Conservation (phyloP, 352 stramenopile species). For the Globisporangium okanoganense region DNA sequence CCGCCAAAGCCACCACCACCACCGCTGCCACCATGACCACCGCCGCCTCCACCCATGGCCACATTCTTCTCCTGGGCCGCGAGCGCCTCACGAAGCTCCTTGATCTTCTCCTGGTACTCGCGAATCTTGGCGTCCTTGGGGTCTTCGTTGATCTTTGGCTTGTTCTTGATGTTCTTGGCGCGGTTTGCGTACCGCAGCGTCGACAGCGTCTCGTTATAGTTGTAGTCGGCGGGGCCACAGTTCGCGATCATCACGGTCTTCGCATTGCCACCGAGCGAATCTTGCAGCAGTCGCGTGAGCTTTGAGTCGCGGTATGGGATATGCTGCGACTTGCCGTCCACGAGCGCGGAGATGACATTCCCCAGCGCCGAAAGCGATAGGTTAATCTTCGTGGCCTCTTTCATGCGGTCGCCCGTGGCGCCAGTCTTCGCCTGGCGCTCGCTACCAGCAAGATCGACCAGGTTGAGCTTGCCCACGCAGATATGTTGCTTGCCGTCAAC, state of each 20-base stretch:
- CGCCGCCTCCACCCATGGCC: constrained; percentile 15
- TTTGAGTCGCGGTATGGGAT: constrained; percentile 89
- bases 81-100: constrained; percentile 86
- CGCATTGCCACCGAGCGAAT: constrained; percentile 64
- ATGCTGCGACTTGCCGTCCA: constrained; percentile 60
- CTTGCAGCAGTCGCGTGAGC: constrained; percentile 83
- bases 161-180: constrained; percentile 99
- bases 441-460: constrained; percentile 83
- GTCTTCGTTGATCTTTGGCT: constrained; percentile 98
- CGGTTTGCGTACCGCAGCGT: constrained; percentile 97
- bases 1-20: constrained; percentile 5
- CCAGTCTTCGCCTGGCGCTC: constrained; percentile 77
- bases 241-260: constrained; percentile 99
- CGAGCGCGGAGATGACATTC: constrained; percentile 86
- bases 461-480: constrained; percentile 95
- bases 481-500: constrained; percentile 90
- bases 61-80: constrained; percentile 45
- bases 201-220: constrained; percentile 95
- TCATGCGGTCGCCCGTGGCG: constrained; percentile 61
- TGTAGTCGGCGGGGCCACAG: constrained; percentile 96
- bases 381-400: constrained; percentile 85
- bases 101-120: constrained; percentile 97
- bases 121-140: constrained; percentile 97
- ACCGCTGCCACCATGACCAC: not conserved
- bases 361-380: constrained; percentile 58